Conservation (phyloP, 2,329 filamentous ascomycete species). For the Lecanosticta acicola region DNA sequence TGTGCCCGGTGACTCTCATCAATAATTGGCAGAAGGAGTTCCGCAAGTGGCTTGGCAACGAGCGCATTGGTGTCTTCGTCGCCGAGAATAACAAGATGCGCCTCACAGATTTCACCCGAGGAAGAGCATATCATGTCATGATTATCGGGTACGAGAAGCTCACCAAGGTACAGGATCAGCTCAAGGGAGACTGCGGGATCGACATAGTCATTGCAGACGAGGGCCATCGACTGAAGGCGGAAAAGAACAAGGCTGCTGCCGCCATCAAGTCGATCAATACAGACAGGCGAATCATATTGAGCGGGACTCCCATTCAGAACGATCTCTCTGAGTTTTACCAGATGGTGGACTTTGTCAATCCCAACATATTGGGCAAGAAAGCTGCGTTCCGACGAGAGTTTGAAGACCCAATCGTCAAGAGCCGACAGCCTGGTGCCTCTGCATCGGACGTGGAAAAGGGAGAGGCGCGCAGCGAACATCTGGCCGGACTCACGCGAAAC, state of each 20-base stretch:
- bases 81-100: conserved; percentile 55
- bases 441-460: conserved; percentile 59
- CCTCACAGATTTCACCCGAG: conserved; percentile 63
- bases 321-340: conserved; percentile 62
- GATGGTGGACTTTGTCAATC: conserved; percentile 65
- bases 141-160: conserved; percentile 70
- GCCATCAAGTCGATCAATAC: conserved; percentile 61
- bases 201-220: conserved; percentile 68
- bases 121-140: conserved; percentile 63
- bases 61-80: conserved; percentile 64
- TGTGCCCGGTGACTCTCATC: conserved; percentile 67
- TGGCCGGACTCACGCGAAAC: conserved; percentile 54
- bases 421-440: conserved; percentile 58
- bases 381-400: conserved; percentile 60
- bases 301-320: conserved; percentile 64
- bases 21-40: conserved; percentile 71
- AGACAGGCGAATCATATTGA: conserved; percentile 56
- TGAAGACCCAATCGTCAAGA: conserved; percentile 58
- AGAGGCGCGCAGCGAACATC: conserved; percentile 55
- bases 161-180: conserved; percentile 58
- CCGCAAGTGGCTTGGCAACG: conserved; percentile 66
- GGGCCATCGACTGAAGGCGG: conserved; percentile 62
- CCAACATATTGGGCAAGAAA: conserved; percentile 57
- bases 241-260: conserved; percentile 61
- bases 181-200: conserved; percentile 57